These are phyloP conservation scores for Vitis labrusca DNA, from an alignment of 164 flowering plant genomes.

Conservation along the genomic window DNA sequence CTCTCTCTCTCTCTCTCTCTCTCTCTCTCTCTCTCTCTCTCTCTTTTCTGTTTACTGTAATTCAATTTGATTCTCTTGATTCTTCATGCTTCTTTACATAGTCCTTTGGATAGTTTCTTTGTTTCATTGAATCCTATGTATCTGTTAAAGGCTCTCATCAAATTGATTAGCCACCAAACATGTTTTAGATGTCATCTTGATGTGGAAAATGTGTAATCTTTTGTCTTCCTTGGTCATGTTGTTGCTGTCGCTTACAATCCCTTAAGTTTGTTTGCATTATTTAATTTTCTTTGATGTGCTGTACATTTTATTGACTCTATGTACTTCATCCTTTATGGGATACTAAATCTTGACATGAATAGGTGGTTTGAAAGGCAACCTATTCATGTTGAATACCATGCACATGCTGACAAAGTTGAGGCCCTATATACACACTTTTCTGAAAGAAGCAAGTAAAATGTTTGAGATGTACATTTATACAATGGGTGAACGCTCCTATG, in stretches of 20 bases:
- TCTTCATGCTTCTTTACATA: too few relatives aligned
- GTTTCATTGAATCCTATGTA: too few relatives aligned
- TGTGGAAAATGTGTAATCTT: not conserved
- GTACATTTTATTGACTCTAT: not conserved
- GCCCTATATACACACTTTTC: slow-evolving; percentile 73
- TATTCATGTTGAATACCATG: slow-evolving; percentile 56
- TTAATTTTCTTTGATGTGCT: not conserved
- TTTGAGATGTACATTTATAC: slow-evolving; percentile 88
- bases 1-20: too few relatives aligned
- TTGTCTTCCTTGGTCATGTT: not conserved
- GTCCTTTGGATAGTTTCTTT: too few relatives aligned
- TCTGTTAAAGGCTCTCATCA: too few relatives aligned
- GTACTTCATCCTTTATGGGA: not conserved
- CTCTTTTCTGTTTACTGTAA: too few relatives aligned
- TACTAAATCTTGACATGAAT: slow-evolving; percentile 2
- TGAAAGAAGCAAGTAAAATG: slow-evolving; percentile 74
- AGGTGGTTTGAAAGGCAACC: slow-evolving; percentile 53
- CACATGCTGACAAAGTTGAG: slow-evolving; percentile 83
- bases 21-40: too few relatives aligned
- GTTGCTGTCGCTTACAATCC: not conserved
- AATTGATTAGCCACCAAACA: too few relatives aligned
- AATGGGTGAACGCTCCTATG: slow-evolving; percentile 79
- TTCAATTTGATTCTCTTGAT: too few relatives aligned
- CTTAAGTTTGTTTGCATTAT: not conserved
- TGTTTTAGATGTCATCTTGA: too few relatives aligned